Conservation (phyloP, 352 stramenopile species). For the Phytophthora ramorum region DNA sequence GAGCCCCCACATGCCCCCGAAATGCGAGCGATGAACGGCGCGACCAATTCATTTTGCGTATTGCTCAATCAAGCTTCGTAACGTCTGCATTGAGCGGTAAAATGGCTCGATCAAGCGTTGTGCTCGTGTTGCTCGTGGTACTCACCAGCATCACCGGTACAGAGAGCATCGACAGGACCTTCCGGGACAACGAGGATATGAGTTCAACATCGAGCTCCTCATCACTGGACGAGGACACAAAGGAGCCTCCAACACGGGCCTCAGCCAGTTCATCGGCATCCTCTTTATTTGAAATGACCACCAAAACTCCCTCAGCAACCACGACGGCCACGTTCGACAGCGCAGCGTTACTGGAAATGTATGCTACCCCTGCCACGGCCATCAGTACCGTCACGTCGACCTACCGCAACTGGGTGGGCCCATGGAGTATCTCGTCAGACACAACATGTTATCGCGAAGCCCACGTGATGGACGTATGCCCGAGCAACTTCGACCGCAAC, state of each 20-base stretch:
- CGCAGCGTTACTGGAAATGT: neutral
- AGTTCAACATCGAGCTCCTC: neutral
- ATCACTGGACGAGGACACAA: neutral
- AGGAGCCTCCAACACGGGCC: neutral
- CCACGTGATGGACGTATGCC: conserved; percentile 44
- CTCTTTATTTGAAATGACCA: neutral
- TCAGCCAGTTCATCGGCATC: neutral
- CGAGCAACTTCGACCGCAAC: conserved; percentile 41
- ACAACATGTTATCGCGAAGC: conserved; percentile 28
- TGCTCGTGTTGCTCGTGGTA: neutral
- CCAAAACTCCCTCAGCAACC: neutral
- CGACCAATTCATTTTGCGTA: conserved; percentile 1
- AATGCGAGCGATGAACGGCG: neutral
- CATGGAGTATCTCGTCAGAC: conserved; percentile 6
- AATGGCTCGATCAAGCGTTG: conserved; percentile 5
- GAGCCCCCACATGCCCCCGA: neutral
- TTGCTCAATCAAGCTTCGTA: conserved; percentile 1
- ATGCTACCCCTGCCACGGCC: conserved; percentile 13
- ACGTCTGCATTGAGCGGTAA: neutral
- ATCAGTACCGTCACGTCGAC: neutral
- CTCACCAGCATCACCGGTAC: neutral
- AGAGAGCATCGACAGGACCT: neutral
- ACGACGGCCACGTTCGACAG: conserved; percentile 16
- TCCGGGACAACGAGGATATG: too few species aligned
- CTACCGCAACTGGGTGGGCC: conserved; percentile 47